These are phyloP conservation scores for Ophiostoma populinum DNA, from an alignment of 2,329 filamentous ascomycete genomes.

Conservation along the genomic window DNA sequence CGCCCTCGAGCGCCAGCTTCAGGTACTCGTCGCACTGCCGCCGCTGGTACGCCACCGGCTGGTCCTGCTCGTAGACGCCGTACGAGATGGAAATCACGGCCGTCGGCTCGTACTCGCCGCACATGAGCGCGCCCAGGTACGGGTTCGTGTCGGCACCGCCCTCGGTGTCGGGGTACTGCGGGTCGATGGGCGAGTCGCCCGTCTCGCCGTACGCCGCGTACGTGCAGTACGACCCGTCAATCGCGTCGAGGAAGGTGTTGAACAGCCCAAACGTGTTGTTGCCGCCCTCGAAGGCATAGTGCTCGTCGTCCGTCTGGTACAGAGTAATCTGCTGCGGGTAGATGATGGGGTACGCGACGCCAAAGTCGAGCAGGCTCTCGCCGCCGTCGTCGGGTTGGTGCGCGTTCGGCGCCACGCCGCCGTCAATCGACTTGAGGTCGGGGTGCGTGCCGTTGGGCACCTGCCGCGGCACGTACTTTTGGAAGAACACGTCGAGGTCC, in stretches of 20 bases:
- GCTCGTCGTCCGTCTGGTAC: conserved; percentile 30
- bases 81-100: conserved; percentile 41
- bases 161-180: conserved; percentile 16
- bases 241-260: conserved; percentile 20
- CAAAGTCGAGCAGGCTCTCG: conserved; percentile 20
- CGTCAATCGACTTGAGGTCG: conserved; percentile 17
- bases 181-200: conserved; percentile 20
- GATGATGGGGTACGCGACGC: conserved; percentile 27
- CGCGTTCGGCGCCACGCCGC: conserved; percentile 18
- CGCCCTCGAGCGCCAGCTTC: conserved; percentile 35
- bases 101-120: conserved; percentile 26
- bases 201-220: conserved; percentile 24
- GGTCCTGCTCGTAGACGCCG: conserved; percentile 33
- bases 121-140: conserved; percentile 21
- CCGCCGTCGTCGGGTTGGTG: conserved; percentile 22
- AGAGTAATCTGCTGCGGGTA: conserved; percentile 32
- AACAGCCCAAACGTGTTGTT: conserved; percentile 19
- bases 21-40: conserved; percentile 32
- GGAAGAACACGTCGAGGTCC: conserved; percentile 32
- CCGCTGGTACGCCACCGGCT: conserved; percentile 35
- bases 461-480: conserved; percentile 23
- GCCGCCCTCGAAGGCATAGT: conserved; percentile 25
- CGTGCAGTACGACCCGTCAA: conserved; percentile 27
- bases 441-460: conserved; percentile 23
- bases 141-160: conserved; percentile 28